Percentiles rank a stretch among this genome's conserved stretches.
Conservation (phyloP, 23 red algal genomes). For the Cyanidioschyzon merolae region DNA sequence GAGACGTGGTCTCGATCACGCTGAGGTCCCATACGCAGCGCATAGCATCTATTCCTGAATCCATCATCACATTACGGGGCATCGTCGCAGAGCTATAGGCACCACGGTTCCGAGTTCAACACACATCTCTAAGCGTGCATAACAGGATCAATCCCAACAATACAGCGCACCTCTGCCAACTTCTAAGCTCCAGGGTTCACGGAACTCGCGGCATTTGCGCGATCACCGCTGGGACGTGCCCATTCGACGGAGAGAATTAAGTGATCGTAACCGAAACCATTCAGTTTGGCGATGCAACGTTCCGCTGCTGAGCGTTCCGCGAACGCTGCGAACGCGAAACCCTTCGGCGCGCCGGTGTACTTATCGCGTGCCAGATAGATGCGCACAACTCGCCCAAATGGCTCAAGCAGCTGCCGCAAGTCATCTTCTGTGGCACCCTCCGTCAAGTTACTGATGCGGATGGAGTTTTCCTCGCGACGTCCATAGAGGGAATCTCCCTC, state of each 20-base stretch:
- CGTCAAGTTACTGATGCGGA: conserved; percentile 90
- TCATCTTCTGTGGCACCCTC: conserved; percentile 77
- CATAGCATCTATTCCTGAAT: too few species aligned
- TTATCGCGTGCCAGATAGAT: conserved; percentile 84
- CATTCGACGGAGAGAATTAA: conserved; percentile 92
- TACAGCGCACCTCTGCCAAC: too few species aligned
- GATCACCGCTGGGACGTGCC: conserved; percentile 47
- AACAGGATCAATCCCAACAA: too few species aligned
- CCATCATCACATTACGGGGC: too few species aligned
- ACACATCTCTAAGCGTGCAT: too few species aligned
- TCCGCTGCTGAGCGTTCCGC: conserved; percentile 38
- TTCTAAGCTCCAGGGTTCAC: too few species aligned
- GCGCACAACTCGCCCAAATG: conserved; percentile 66
- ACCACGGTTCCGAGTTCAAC: too few species aligned
- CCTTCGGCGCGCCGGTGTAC: conserved; percentile 72
- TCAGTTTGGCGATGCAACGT: conserved; percentile 68
- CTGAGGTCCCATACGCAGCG: too few species aligned
- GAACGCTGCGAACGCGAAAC: conserved; percentile 93
- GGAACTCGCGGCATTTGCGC: too few species aligned
- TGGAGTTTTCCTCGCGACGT: conserved; percentile 77
- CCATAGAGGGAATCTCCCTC: conserved; percentile 54
- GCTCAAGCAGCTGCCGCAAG: conserved; percentile 61
- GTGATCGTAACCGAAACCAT: conserved; percentile 93
- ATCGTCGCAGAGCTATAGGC: too few species aligned
- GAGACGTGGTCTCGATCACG: too few species aligned